A percentile compares a stretch with the other conserved stretches of the same genome.
phyloP scores from a whole-genome alignment of 805 yeast genomes.

The Isabelozyma heimii region DNA sequence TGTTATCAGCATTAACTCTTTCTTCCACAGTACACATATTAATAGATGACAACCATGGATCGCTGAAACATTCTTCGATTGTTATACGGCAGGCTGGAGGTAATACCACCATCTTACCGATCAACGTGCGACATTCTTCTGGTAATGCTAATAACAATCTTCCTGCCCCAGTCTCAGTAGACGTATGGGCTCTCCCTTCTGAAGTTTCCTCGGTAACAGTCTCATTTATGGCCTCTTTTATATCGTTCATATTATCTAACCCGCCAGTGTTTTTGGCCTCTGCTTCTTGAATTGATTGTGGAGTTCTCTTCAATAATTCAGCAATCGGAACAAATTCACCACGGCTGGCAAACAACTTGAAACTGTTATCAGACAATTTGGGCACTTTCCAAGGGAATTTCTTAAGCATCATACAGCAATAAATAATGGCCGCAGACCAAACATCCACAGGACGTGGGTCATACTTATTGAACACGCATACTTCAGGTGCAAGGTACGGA shows the following conservation, averaged over 20 bases:
- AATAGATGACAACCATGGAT: slow-evolving; percentile 63
- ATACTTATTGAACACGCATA: slow-evolving; percentile 53
- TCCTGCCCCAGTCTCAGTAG: slow-evolving; percentile 67
- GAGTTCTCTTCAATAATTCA: slow-evolving; percentile 40
- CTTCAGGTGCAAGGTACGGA: slow-evolving; percentile 86
- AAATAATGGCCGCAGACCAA: slow-evolving; percentile 83
- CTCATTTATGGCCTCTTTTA: slow-evolving; percentile 14
- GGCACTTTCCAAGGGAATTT: slow-evolving; percentile 90
- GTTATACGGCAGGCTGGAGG: slow-evolving; percentile 84
- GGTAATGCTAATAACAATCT: slow-evolving; percentile 70
- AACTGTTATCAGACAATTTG: slow-evolving; percentile 64
- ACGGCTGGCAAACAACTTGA: slow-evolving; percentile 51
- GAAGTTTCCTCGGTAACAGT: slow-evolving; percentile 8
- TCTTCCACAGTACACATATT: slow-evolving; percentile 67
- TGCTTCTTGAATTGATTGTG: slow-evolving; percentile 8
- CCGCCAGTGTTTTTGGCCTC: slow-evolving; percentile 4
- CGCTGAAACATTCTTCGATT: slow-evolving; percentile 76
- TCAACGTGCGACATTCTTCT: slow-evolving; percentile 61
- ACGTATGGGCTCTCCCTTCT: slow-evolving; percentile 52
- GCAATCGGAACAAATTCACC: slow-evolving; percentile 62
- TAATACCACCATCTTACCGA: slow-evolving; percentile 74
- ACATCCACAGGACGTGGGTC: slow-evolving; percentile 79
- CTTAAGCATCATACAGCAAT: slow-evolving; percentile 82
- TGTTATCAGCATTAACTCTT: slow-evolving; percentile 33
- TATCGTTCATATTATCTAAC: slow-evolving; percentile 9